Evolutionary conservation across 306 rosid species (phyloP), one percentile per base, ranked within the genome.

Genomic region (Luffa acutangula): DNA sequence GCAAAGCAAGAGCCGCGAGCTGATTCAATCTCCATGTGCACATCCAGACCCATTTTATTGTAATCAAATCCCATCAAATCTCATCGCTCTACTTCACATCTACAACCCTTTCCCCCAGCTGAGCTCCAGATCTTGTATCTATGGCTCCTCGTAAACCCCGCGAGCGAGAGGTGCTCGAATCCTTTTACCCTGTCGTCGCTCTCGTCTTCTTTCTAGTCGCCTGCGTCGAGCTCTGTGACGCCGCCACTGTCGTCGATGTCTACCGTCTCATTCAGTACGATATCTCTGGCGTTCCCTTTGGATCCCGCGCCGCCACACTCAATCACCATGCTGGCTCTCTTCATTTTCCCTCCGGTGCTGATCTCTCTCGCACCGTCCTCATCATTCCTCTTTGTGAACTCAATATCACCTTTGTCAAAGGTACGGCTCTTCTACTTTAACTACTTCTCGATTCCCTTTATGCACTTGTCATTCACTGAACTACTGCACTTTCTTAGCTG

Each of bases 251-350:
- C 53, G 99, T 96, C 72, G 99, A 96, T 37, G 98, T 96, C 46
- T 96, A 93, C 83, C 93, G 98, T 2, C 88, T 95, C 65, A 95
- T 95, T 80, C 99, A 95, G 78, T 95, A 95, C 81, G 99, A 95
- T 77, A 90, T 95, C 82, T 88, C 97, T 6, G 97, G 97, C 0
- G 88, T 80, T 43, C 97, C 97, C 0, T 90, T 96, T 17, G 99
- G 99, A 93, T 96, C 99, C 84, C 98, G 97, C 18, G 90, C 93
- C 52, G 98, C 99, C 42, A 82, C 85, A 11, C 93, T 96, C 79
- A 96, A 96, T 78, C 99, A 96, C 83, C 97, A 93, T 72, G 99
- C 99, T 7, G 89, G 91, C 9, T 96, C 99, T 52, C 82, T 88
- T 3, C 91, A 91, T 81, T 95, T 91, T 78, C 85, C 96, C 39